Conservation (phyloP, 2,329 filamentous ascomycete genomes). For the Ophiosphaerella korrae region DNA sequence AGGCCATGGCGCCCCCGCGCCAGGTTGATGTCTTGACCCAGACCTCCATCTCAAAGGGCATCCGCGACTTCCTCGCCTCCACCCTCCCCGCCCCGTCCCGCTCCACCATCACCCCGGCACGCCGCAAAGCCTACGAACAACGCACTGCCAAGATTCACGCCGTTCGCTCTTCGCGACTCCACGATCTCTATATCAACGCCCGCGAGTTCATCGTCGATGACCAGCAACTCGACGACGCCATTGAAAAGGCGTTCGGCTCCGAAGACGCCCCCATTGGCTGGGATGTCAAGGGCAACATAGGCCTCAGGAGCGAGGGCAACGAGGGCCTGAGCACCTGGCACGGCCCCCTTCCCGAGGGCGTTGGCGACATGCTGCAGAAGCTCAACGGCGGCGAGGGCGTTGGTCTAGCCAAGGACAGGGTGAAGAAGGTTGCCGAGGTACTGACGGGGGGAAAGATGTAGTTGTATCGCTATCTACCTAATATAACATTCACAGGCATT, state of each 20-base stretch:
- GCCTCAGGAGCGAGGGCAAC: slow-evolving; percentile 20
- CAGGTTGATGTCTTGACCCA: slow-evolving; percentile 59
- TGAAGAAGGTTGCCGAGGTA: slow-evolving; percentile 68
- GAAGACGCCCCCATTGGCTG: slow-evolving; percentile 54
- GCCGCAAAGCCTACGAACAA: slow-evolving; percentile 44
- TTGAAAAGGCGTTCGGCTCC: slow-evolving; percentile 77
- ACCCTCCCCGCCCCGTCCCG: slow-evolving; percentile 32
- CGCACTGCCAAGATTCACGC: slow-evolving; percentile 60
- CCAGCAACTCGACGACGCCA: slow-evolving; percentile 71
- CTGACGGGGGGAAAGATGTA: slow-evolving; percentile 68
- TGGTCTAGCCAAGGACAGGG: slow-evolving; percentile 59
- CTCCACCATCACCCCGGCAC: slow-evolving; percentile 31
- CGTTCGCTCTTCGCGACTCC: slow-evolving; percentile 71
- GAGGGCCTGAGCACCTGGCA: slow-evolving; percentile 41
- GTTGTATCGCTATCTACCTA: not conserved
- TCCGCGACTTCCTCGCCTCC: slow-evolving; percentile 43
- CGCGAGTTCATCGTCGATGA: slow-evolving; percentile 85
- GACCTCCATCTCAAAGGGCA: slow-evolving; percentile 35
- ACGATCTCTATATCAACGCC: slow-evolving; percentile 89
- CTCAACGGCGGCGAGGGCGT: slow-evolving; percentile 44
- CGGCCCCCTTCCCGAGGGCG: slow-evolving; percentile 37
- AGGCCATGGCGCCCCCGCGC: slow-evolving; percentile 68
- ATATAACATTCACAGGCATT: too few species aligned
- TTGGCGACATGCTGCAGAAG: slow-evolving; percentile 40
- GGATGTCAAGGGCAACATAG: slow-evolving; percentile 28